Evolutionary conservation across 495 filamentous ascomycete species (phyloP).

Genomic region (Sphaerosporella brunnea): DNA sequence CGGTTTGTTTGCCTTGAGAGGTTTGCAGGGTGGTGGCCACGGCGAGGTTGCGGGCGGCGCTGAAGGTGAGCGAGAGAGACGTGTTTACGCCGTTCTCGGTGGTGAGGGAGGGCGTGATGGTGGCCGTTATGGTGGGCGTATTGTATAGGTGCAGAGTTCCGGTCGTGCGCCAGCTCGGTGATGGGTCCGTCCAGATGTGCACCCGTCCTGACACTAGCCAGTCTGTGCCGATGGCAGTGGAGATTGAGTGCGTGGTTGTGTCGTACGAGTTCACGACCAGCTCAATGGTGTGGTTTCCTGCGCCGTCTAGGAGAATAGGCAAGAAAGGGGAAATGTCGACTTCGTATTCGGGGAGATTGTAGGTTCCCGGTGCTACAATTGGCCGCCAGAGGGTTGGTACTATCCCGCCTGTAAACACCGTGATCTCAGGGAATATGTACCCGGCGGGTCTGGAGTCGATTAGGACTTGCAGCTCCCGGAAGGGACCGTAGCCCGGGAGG

Average conservation of each 20-base stretch:
- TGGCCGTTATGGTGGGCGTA: background rate
- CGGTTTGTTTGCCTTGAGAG: conserved; percentile 27
- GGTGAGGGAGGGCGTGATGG: conserved; percentile 18
- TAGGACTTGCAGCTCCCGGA: conserved; percentile 64
- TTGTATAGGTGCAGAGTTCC: conserved; percentile 18
- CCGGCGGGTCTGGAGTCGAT: conserved; percentile 64
- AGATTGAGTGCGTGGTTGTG: conserved; percentile 34
- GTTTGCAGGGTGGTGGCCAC: conserved; percentile 36
- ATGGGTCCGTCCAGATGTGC: conserved; percentile 49
- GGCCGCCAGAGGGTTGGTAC: conserved; percentile 69
- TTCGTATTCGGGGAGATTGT: conserved; percentile 64
- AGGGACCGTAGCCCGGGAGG: conserved; percentile 59
- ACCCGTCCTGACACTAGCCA: conserved; percentile 77
- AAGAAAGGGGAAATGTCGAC: conserved; percentile 73
- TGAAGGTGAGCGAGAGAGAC: conserved; percentile 36
- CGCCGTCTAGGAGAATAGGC: conserved; percentile 47
- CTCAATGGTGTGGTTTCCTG: conserved; percentile 48
- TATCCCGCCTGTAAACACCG: conserved; percentile 79
- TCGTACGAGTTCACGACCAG: conserved; percentile 50
- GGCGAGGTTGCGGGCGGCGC: conserved; percentile 39
- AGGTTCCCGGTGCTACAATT: conserved; percentile 69
- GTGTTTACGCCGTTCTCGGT: conserved; percentile 42
- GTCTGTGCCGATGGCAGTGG: conserved; percentile 43
- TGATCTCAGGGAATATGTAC: conserved; percentile 67
- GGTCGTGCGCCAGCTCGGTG: conserved; percentile 34